Base-by-base conservation (phyloP, 2,329 filamentous ascomycete species). In the Aspergillus ochraceus region DNA sequence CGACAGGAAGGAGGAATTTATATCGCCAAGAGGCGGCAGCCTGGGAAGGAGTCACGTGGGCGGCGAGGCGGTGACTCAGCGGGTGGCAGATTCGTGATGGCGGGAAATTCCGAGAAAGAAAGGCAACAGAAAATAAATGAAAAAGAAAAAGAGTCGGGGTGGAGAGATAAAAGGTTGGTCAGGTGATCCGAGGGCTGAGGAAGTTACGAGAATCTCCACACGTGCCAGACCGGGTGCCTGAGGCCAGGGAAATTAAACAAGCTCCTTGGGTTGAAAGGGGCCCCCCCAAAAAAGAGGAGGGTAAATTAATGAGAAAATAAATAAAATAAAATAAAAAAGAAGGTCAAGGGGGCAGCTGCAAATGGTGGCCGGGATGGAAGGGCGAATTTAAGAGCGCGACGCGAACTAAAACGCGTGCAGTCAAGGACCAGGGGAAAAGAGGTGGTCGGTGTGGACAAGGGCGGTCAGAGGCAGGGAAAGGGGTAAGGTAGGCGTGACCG, bases 1-100 rank as follows among this genome's bases (percentile, higher is more conserved):
- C 73, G 74, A 76, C 69, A 70, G 65, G 68, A 65, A 67, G 64
- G 63, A 65, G 65, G 69, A 68, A 70, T 78, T 77, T 78, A 79
- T 78, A 76, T 70, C 70, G 76, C 76, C 76, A 79, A 78, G 76
- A 76, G 66, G 67, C 69, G 65, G 67, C 68, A 55, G 65, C 60
- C 58, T 54, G 52, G n/a, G 20, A 47, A 47, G 26, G 10, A 36
- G 64, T 78, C 76, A 78, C 76, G 76, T 79, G 76, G 57, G 64
- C 60, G 69, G 66, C 66, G 61, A 66, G 55, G 53, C 20, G 46
- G 58, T 70, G 69, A 71, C 65, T 71, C 64, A 70, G 63, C 64
- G 42, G 56, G 54, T 61, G 58, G 50, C 52, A 62, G 55, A 30
- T 57, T 60, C 55, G 58, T 39, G 49, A 51, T 17, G 52, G 24